Base-by-base conservation (phyloP, 169 alveolate genomes). In the Plasmodium falciparum region DNA sequence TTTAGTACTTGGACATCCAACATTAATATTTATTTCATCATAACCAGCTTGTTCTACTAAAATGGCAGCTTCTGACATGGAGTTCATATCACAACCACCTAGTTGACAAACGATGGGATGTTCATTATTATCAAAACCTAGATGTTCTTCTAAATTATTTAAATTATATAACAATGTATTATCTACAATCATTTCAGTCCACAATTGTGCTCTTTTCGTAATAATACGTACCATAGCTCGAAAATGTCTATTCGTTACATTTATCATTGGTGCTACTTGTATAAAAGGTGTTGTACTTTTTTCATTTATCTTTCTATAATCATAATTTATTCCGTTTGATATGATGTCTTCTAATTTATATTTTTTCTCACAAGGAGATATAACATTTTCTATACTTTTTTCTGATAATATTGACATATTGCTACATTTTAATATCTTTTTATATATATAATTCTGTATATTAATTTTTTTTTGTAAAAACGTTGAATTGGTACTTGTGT, bases 181-280 rank as follows among this genome's bases (percentile, higher is more conserved):
- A 67, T 93, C 97, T 29, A 95, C 96, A 33, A 97, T 89, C 99
- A 98, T 98, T 94, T 98, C 99, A 33, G 99, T 96, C 96, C 98
- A 98, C 24, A 98, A 86, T 69, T 95, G 96, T 13, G 97, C 93
- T 67, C 94, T 89, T 74, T 90, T 94, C 15, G 98, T 96, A 26
- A 97, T 76, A 50, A 97, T 89, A 26, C 99, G 70, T 4, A 52
- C 88, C 45, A 75, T 69, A 22, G 93, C 93, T 86, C 99, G 89
- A 94, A 96, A 98, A 73, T 96, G 97, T 26, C 93, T 90, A 65
- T 97, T 96, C 11, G 99, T 95, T 26, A 98, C 97, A 89, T 97
- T 99, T n/a, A 98, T 96, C 99, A 98, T 98, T 24, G 99, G 99
- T 17, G 99, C 99, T 24, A 97, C 97, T 33, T 97, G 96, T 26